Conservation (phyloP, 176 grass and related monocot genomes). For the Aegilops tauschii region DNA sequence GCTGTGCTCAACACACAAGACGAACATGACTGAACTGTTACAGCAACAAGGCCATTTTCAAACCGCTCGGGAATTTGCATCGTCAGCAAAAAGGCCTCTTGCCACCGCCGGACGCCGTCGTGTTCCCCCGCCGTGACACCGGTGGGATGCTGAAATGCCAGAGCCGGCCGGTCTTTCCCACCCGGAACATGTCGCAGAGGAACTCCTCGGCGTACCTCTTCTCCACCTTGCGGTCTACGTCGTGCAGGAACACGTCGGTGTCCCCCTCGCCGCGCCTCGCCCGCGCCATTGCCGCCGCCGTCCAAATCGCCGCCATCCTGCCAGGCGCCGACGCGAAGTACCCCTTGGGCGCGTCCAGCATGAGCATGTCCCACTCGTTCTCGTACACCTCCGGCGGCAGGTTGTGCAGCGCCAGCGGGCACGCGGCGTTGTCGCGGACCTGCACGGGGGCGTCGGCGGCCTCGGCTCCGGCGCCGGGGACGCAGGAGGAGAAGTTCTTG, state of each 20-base stretch:
- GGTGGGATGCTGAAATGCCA: background rate
- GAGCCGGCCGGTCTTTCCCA: background rate
- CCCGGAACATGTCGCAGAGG: slow-evolving; percentile 42
- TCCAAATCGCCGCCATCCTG: slow-evolving; percentile 84
- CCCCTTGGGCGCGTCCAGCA: slow-evolving; percentile 32
- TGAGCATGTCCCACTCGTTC: background rate
- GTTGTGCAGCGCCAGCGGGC: slow-evolving; percentile 57
- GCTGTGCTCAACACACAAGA: background rate
- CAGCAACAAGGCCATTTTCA: background rate
- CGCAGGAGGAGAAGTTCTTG: background rate
- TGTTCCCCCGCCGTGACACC: background rate
- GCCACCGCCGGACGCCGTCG: background rate
- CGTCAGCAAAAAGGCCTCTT: slow-evolving; percentile 26
- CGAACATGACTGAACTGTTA: background rate
- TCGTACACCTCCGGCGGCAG: slow-evolving; percentile 66
- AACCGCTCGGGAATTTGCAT: no score
- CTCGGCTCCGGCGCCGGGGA: background rate
- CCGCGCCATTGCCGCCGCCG: slow-evolving; percentile 47
- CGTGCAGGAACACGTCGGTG: background rate
- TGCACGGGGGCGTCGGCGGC: background rate
- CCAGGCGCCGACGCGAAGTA: slow-evolving; percentile 61
- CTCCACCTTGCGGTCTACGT: background rate
- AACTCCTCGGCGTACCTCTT: slow-evolving; percentile 61
- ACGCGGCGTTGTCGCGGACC: slow-evolving; percentile 29
- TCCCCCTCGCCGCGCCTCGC: background rate